phyloP scores from a whole-genome alignment of 306 rosid species.

The Heteromeles arbutifolia region DNA sequence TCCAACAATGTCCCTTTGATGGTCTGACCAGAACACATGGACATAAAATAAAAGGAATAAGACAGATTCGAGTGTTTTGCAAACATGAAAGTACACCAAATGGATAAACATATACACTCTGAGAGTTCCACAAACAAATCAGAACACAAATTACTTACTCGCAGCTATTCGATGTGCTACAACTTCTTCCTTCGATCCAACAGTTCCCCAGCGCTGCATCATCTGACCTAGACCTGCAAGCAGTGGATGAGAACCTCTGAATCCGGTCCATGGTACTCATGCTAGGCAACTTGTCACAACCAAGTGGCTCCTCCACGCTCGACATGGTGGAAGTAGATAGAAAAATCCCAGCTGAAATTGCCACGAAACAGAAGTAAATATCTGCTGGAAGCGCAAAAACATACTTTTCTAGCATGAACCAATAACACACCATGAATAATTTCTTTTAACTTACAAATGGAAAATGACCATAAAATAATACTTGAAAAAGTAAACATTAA shows the following conservation, averaged over 20 bases:
- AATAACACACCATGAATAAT: not conserved
- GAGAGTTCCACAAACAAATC: not conserved
- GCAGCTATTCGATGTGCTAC: slow-evolving; percentile 79
- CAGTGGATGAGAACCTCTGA: slow-evolving; percentile 66
- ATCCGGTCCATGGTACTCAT: slow-evolving; percentile 67
- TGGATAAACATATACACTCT: not conserved
- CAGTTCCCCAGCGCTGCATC: slow-evolving; percentile 64
- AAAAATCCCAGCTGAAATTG: slow-evolving; percentile 17
- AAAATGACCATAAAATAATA: not conserved
- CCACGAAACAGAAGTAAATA: slow-evolving; percentile 15
- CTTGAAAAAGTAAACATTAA: not conserved
- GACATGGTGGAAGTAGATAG: slow-evolving; percentile 52
- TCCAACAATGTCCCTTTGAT: not conserved
- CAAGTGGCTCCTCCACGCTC: slow-evolving; percentile 90
- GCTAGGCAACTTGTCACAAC: slow-evolving; percentile 84
- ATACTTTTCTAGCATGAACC: not conserved
- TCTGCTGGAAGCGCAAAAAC: not conserved
- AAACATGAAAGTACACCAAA: not conserved
- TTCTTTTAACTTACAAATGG: not conserved
- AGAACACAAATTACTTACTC: slow-evolving; percentile 28
- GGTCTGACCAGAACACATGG: not conserved
- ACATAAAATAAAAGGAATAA: not conserved
- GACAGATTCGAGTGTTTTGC: not conserved
- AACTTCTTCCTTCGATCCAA: slow-evolving; percentile 64
- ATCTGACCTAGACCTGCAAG: slow-evolving; percentile 67